These are phyloP conservation scores for Gonium pectorale DNA, from an alignment of 139 green algal species.

Conservation along the genomic window DNA sequence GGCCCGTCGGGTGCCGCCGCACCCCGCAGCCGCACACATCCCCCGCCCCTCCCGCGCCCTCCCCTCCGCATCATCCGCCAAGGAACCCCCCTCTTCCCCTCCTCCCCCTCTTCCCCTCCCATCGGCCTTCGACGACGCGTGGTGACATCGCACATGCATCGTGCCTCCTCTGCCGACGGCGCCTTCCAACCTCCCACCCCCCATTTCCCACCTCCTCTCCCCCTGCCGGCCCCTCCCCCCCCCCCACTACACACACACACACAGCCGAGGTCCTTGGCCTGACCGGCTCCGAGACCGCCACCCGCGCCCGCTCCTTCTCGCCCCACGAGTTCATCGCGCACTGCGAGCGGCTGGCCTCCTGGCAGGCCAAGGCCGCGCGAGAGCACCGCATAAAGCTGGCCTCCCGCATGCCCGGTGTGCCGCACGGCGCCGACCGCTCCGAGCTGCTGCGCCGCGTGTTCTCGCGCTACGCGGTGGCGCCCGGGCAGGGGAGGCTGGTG, in stretches of 20 bases:
- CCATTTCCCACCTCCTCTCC: neutral
- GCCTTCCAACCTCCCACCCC: neutral
- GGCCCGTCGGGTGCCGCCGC: too few relatives aligned
- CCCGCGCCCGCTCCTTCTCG: neutral
- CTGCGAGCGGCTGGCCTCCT: neutral
- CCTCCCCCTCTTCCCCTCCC: too few relatives aligned
- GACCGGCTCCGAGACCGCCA: neutral
- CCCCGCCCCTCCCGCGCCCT: too few relatives aligned
- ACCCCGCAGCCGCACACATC: too few relatives aligned
- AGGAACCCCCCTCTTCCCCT: too few relatives aligned
- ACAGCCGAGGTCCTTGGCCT: constrained; percentile 28
- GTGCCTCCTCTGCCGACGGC: too few relatives aligned
- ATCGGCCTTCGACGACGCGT: too few relatives aligned
- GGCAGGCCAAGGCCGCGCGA: constrained; percentile 12
- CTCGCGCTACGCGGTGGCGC: constrained; percentile 1
- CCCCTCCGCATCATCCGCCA: too few relatives aligned
- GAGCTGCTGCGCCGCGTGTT: constrained; percentile 34
- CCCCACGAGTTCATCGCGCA: constrained; percentile 39
- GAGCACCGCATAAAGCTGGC: constrained; percentile 2
- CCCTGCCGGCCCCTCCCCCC: neutral
- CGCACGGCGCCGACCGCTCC: neutral
- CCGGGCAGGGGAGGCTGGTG: constrained; percentile 28
- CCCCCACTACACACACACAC: neutral
- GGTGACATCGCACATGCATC: too few relatives aligned
- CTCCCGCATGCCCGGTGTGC: constrained; percentile 1